Evolutionary conservation across 2,329 filamentous ascomycete species (phyloP).

Genomic region (Colletotrichum kahawae): DNA sequence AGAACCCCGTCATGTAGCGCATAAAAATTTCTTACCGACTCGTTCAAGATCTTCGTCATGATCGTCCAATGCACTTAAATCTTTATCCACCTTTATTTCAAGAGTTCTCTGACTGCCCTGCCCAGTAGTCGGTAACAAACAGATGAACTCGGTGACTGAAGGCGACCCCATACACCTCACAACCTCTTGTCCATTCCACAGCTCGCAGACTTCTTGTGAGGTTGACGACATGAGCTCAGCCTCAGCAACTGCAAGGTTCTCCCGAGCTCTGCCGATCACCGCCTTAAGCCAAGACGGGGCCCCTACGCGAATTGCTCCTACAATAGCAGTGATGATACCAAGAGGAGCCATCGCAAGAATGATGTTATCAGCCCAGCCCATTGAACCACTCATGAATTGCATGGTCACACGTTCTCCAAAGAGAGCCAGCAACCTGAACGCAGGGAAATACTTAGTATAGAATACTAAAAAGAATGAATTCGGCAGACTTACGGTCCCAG

Average conservation of each 20-base stretch:
- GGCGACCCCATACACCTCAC: not conserved
- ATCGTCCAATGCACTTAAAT: not conserved
- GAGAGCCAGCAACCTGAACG: conserved; percentile 31
- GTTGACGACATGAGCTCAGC: conserved; percentile 46
- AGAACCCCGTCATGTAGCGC: too few species aligned
- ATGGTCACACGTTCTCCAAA: conserved; percentile 44
- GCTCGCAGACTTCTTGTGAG: conserved; percentile 41
- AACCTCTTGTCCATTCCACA: conserved; percentile 29
- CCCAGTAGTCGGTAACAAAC: not conserved
- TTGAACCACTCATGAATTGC: conserved; percentile 41
- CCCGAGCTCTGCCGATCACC: conserved; percentile 43
- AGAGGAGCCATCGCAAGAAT: conserved; percentile 40
- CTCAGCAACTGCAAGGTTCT: conserved; percentile 36
- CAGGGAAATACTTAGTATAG: fast-evolving
- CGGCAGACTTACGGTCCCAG: not conserved
- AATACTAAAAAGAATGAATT: fast-evolving
- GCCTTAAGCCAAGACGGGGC: conserved; percentile 35
- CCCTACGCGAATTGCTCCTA: conserved; percentile 36
- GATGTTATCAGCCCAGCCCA: conserved; percentile 32
- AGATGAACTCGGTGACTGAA: not conserved
- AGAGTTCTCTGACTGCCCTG: too few species aligned
- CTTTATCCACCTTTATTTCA: not conserved
- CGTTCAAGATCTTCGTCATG: not conserved
- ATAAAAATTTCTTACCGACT: not conserved
- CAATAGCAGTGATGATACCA: conserved; percentile 43